Percentiles rank a stretch among this genome's conserved stretches.
Evolutionary conservation across 768 basidiomycete species (phyloP).

Genomic region (Kwoniella botswanensis): DNA sequence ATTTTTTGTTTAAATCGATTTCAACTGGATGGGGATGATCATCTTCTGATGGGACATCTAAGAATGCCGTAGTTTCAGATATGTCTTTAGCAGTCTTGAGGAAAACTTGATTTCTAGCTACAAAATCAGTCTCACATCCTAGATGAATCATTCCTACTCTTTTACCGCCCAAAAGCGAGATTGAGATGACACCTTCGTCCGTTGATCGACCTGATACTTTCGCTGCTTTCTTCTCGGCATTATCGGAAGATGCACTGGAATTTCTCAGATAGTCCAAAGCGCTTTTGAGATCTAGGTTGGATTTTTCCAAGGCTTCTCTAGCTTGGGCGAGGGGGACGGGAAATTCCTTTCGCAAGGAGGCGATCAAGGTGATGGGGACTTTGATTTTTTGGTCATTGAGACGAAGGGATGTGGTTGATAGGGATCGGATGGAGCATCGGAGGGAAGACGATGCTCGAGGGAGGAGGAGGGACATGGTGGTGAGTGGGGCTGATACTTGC

Average conservation of each 20-base stretch:
- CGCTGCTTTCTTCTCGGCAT: constrained; percentile 76
- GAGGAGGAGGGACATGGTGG: constrained; percentile 10
- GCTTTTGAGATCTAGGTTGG: constrained; percentile 72
- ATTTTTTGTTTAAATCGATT: not conserved
- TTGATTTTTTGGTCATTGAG: constrained; percentile 57
- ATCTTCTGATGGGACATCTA: constrained; percentile 61
- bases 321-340: constrained; percentile 82
- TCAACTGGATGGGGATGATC: constrained; percentile 5
- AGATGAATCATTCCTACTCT: constrained; percentile 88
- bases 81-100: constrained; percentile 75
- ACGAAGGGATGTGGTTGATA: constrained; percentile 14
- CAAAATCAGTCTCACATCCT: constrained; percentile 97
- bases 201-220: constrained; percentile 79
- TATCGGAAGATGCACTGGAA: constrained; percentile 67
- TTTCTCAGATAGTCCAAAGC: constrained; percentile 82
- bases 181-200: constrained; percentile 76
- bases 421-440: constrained; percentile 11
- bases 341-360: constrained; percentile 76
- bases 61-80: constrained; percentile 79
- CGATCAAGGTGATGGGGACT: constrained; percentile 76
- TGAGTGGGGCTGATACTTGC: not conserved
- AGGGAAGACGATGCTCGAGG: constrained; percentile 14
- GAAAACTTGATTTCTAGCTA: constrained; percentile 83
- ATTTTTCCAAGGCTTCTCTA: constrained; percentile 77
- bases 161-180: constrained; percentile 72